Evolutionary conservation across 192 early-diverging fungal species (phyloP).

Genomic region (Endogone sp.): DNA sequence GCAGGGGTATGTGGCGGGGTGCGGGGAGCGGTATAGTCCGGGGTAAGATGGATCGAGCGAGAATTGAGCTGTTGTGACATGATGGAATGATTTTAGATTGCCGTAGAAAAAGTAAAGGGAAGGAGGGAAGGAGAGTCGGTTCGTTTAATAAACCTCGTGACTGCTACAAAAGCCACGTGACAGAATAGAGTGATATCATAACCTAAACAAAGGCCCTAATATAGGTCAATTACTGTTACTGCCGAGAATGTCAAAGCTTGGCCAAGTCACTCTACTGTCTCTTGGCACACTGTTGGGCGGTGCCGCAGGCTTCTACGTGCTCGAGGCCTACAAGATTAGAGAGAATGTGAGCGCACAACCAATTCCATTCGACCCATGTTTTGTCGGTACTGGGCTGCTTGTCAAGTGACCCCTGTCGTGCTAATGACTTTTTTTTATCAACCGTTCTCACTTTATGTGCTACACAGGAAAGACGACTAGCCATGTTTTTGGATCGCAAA

Average conservation of each 20-base stretch:
- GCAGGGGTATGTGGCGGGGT: not conserved
- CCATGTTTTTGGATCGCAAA: not conserved
- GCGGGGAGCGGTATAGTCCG: not conserved
- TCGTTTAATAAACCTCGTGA: too few relatives aligned
- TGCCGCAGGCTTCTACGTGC: conserved; percentile 30
- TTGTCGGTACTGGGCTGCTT: too few relatives aligned
- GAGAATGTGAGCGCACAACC: conserved; percentile 16
- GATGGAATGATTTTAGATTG: not conserved
- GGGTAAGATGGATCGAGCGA: not conserved
- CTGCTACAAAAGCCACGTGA: too few relatives aligned
- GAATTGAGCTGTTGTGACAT: not conserved
- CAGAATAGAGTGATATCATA: too few relatives aligned
- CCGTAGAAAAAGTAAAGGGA: not conserved
- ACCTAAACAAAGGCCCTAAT: too few relatives aligned
- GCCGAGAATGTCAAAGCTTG: conserved; percentile 17
- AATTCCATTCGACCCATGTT: too few relatives aligned
- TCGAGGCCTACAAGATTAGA: conserved; percentile 35
- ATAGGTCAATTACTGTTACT: too few relatives aligned
- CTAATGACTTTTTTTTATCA: too few relatives aligned
- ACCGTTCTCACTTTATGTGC: too few relatives aligned
- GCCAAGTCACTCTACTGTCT: conserved; percentile 24
- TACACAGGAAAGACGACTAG: not conserved
- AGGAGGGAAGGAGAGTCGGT: not conserved
- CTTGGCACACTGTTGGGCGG: conserved; percentile 30
- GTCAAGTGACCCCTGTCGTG: too few relatives aligned